Evolutionary conservation across 2,329 filamentous ascomycete genomes (phyloP), one percentile per base, ranked within the genome.

Genomic region (Apiospora rasikravindrae): DNA sequence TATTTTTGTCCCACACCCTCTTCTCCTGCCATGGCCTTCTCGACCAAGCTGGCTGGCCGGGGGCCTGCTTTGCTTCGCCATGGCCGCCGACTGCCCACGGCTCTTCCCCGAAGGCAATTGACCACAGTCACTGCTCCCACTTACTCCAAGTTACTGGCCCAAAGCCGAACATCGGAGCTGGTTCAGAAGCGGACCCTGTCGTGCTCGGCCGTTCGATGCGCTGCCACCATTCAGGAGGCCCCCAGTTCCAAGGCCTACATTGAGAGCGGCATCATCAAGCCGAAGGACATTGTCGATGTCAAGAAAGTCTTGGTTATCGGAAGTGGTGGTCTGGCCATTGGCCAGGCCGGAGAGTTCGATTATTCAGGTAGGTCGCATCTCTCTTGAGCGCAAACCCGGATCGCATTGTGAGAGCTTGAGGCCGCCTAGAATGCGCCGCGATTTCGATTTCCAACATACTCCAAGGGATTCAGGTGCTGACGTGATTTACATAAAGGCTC

Each of bases 251-350:
- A 95, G 84, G 94, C 95, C 74, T 98, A 98, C 84, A 87, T 98
- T 78, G 91, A 94, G 81, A 97, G 94, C 84, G 95, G 95, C 78
- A 93, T 91, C 73, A 92, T 98, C 81, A 93, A 95, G 83, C 92
- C 92, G 72, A 89, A 89, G 79, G 88, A 96, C 78, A 86, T 93
- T 71, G 92, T 98, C 69, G 90, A 98, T 81, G 95, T 98, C 76
- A 97, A 97, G 87, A 98, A 98, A 87, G 96, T 98, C 70, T 87
- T 98, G 74, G 95, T 98, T 77, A 98, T 98, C 86, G 96, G 96
- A 73, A 95, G 92, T 85, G 96, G 96, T 86, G 96, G 96, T 84
- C 89, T 98, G 77, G 94, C 94, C 82, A 98, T 98, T 89, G 96
- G 96, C 75, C 96, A 98, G 85, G 96, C 96, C 76, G 96, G 96